Conservation (phyloP, 2,329 filamentous ascomycete genomes). For the Lecanicillium sp. region DNA sequence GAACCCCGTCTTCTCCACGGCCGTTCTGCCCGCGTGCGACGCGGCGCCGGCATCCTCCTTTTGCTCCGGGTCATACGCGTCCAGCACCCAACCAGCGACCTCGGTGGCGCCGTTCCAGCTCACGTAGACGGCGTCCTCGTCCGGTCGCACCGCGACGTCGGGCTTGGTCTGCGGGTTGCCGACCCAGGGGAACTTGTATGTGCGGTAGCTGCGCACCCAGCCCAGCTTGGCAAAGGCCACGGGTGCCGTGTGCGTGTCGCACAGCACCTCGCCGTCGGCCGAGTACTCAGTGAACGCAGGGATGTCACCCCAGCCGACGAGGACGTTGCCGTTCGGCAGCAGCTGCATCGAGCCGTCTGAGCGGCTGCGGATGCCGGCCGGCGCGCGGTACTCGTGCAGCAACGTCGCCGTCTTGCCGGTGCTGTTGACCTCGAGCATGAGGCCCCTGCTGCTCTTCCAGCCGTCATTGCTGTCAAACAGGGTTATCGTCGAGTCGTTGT, state of each 20-base stretch:
- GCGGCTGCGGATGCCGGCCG: slow-evolving; percentile 37
- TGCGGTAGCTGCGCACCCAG: slow-evolving; percentile 42
- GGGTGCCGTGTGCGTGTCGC: slow-evolving; percentile 40
- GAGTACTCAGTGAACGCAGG: slow-evolving; percentile 37
- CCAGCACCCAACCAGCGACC: slow-evolving; percentile 35
- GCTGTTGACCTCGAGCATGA: slow-evolving; percentile 36
- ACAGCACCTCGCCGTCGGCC: slow-evolving; percentile 34
- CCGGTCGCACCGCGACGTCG: slow-evolving; percentile 20
- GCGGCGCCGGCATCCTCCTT: not conserved
- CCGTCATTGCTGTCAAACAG: slow-evolving; percentile 29
- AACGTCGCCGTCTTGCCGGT: slow-evolving; percentile 33
- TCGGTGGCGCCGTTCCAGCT: slow-evolving; percentile 47
- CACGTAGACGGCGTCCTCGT: slow-evolving; percentile 31
- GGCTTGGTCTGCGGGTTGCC: slow-evolving; percentile 27
- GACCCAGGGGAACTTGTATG: slow-evolving; percentile 43
- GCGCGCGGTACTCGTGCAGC: slow-evolving; percentile 37
- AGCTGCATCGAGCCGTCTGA: slow-evolving; percentile 41
- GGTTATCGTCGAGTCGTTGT: slow-evolving; percentile 37
- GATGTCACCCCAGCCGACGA: slow-evolving; percentile 48
- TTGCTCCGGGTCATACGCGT: slow-evolving; percentile 8
- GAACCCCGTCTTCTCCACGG: slow-evolving; percentile 12
- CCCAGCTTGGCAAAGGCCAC: slow-evolving; percentile 22
- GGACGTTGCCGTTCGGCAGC: slow-evolving; percentile 40
- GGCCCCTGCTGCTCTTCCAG: slow-evolving; percentile 29
- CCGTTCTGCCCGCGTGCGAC: slow-evolving; percentile 8